phyloP scores from a whole-genome alignment of 2,329 filamentous ascomycete species.

The Ceratocystis huliohia region DNA sequence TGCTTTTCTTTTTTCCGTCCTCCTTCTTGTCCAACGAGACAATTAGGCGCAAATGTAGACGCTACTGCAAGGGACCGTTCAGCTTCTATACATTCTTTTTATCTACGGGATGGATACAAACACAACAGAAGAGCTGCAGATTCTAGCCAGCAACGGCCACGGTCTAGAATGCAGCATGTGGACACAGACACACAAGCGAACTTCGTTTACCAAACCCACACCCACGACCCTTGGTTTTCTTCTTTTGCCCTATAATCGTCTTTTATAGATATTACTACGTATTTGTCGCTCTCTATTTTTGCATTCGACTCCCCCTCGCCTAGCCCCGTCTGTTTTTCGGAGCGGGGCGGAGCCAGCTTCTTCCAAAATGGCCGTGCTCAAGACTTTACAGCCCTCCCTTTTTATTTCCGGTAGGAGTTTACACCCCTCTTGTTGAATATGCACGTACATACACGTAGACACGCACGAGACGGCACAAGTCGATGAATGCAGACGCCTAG shows the following conservation, averaged over 20 bases:
- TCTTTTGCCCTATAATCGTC: background rate
- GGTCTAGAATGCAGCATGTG: background rate
- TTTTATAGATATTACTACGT: background rate
- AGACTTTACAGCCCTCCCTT: background rate
- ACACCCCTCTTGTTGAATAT: background rate
- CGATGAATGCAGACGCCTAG: too few species aligned
- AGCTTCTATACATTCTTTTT: background rate
- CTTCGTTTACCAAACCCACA: background rate
- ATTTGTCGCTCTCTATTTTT: background rate
- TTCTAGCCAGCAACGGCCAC: background rate
- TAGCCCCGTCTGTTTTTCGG: constrained; percentile 1
- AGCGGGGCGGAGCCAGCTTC: background rate
- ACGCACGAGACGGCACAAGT: too few species aligned
- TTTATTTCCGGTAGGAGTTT: background rate
- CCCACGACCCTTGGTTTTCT: background rate
- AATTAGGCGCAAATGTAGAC: background rate
- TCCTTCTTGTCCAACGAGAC: background rate
- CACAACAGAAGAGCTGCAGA: background rate
- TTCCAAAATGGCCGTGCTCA: constrained; percentile 3
- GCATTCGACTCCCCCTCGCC: background rate
- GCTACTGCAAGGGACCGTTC: constrained; percentile 9
- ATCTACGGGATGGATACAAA: background rate
- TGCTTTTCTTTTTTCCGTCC: background rate
- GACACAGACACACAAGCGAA: background rate
- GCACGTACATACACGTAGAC: too few species aligned